Evolutionary conservation across 2,329 filamentous ascomycete genomes (phyloP).

Genomic region (Stachybotrys elegans): DNA sequence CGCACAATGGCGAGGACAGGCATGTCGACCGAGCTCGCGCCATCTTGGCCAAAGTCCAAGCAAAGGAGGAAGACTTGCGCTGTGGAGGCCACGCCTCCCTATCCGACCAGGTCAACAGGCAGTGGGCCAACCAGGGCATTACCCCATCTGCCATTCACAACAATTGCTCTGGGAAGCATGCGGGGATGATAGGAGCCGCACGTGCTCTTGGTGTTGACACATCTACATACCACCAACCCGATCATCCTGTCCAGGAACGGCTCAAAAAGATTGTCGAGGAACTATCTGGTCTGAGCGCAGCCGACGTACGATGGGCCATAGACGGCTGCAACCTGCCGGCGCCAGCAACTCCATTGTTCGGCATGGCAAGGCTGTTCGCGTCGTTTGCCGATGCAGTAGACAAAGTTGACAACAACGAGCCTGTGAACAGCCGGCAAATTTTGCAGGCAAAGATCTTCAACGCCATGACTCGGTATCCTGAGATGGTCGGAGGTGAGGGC

Average conservation of each 20-base stretch:
- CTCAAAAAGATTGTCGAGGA: slow-evolving; percentile 32
- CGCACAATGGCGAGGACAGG: slow-evolving; percentile 37
- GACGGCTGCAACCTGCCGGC: slow-evolving; percentile 44
- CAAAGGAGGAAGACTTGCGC: slow-evolving; percentile 28
- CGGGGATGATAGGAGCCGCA: slow-evolving; percentile 39
- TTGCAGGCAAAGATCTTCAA: slow-evolving; percentile 29
- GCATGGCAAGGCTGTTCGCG: slow-evolving; percentile 29
- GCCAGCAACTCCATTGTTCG: slow-evolving; percentile 33
- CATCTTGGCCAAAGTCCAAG: slow-evolving; percentile 31
- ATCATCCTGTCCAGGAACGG: slow-evolving; percentile 31
- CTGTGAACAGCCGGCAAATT: slow-evolving; percentile 8
- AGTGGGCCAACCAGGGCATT: slow-evolving; percentile 33
- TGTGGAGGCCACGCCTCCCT: slow-evolving; percentile 38
- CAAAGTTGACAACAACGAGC: background rate
- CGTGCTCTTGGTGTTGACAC: slow-evolving; percentile 26
- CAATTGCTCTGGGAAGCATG: slow-evolving; percentile 46
- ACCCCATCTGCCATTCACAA: slow-evolving; percentile 34
- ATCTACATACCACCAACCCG: slow-evolving; percentile 27
- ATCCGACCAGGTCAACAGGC: slow-evolving; percentile 25
- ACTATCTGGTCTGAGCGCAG: slow-evolving; percentile 19
- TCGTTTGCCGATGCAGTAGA: slow-evolving; percentile 29
- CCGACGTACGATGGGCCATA: slow-evolving; percentile 33
- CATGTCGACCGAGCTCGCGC: slow-evolving; percentile 30
- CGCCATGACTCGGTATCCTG: slow-evolving; percentile 36
- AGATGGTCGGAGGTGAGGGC: slow-evolving; percentile 38